Evolutionary conservation across 257 asterid genomes (phyloP), one percentile per base, ranked within the genome.

Genomic region (Rhazya stricta): DNA sequence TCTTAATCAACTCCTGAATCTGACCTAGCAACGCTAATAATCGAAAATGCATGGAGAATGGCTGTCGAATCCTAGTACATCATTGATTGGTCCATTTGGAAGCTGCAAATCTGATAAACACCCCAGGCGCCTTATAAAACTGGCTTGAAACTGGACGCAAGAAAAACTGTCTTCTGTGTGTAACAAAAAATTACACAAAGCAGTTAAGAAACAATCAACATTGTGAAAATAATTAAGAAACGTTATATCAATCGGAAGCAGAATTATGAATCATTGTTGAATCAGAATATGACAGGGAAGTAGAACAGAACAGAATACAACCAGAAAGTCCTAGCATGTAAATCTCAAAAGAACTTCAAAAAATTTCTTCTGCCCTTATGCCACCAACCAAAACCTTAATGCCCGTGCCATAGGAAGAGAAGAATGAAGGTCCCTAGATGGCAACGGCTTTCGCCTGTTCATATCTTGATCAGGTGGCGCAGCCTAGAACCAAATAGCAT

Each of bases 41-140:
- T n/a, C 86, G 95, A 74, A 78, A 95, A 80, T 95, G 99, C 96
- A 92, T 95, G 80, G 99, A 92, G 81, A 92, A 92, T 71, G 96
- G 96, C 94, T 76, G 98, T 91, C 76, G 98, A 92, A 85, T 95
- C 99, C 99, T 91, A 36, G 99, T 92, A 88, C 79, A 74, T 95
- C 99, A 79, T n/a, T 86, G 93, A 79, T 85, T 83, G 75, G n/a
- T n/a, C 89, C 96, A 74, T 87, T 91, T 78, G 97, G 97, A 91
- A 53, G 89, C 92, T 42, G 85, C 97, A 71, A 96, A 79, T 88
- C 98, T 13, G 96, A 91, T 76, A 89, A 83, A 73, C 89, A 84
- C 39, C 39, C 92, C 91, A 18, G 94, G 96, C 76, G 96, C 76
- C 88, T 86, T 81, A 95, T 95, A 81, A 95, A 95, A 83, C 89